Percentiles rank a stretch among this genome's conserved stretches.
phyloP scores from a whole-genome alignment of 345 rosid species.

The Clausena lansium region DNA sequence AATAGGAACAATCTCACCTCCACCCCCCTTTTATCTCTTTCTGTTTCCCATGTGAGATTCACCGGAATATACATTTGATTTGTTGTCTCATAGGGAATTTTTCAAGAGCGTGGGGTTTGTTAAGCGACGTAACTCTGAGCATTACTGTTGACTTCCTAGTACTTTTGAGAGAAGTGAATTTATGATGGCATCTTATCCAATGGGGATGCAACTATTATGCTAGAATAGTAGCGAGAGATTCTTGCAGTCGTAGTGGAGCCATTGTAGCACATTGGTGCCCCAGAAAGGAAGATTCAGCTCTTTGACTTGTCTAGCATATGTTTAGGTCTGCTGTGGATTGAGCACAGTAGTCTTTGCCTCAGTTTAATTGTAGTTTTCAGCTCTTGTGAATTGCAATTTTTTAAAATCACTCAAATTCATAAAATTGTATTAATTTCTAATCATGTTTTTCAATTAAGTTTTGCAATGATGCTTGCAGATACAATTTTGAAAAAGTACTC shows the following conservation, averaged over 20 bases:
- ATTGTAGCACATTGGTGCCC: neutral
- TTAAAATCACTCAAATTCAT: neutral
- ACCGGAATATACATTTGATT: too few relatives aligned
- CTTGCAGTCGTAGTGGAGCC: neutral
- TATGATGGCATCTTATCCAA: neutral
- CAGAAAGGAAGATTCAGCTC: neutral
- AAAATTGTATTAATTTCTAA: too few relatives aligned
- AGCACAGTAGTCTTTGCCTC: neutral
- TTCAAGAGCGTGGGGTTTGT: too few relatives aligned
- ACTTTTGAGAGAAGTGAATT: neutral
- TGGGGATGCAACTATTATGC: too few relatives aligned
- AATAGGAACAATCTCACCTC: neutral
- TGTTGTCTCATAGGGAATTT: too few relatives aligned
- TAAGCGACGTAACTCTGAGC: too few relatives aligned
- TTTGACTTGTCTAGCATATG: neutral
- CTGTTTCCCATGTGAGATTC: neutral
- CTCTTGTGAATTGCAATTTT: neutral
- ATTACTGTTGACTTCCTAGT: neutral
- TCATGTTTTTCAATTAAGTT: neutral
- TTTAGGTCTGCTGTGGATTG: neutral
- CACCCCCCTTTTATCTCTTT: neutral
- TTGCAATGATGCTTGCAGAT: conserved; percentile 24
- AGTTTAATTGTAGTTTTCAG: neutral
- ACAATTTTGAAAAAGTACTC: conserved; percentile 46
- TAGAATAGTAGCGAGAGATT: too few relatives aligned